Evolutionary conservation across 805 yeast species (phyloP).

Genomic region (Zygosaccharomyces bisporus): DNA sequence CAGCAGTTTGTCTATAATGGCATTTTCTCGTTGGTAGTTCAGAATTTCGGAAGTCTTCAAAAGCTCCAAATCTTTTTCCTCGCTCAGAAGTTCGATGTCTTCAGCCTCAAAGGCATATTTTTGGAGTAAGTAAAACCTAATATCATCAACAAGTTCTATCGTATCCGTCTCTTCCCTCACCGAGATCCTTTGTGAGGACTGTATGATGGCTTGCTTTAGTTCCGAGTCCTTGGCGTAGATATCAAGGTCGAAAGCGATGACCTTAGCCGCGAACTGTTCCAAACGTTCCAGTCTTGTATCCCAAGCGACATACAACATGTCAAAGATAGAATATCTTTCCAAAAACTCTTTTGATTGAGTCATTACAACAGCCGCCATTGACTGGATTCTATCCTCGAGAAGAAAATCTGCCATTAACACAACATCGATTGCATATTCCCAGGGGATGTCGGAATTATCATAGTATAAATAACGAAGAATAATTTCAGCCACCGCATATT

Average conservation of each 20-base stretch:
- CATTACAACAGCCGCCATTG: slow-evolving; percentile 51
- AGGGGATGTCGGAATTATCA: slow-evolving; percentile 53
- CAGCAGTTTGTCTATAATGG: slow-evolving; percentile 41
- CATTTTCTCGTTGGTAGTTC: slow-evolving; percentile 35
- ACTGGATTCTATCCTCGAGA: slow-evolving; percentile 58
- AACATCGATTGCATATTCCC: slow-evolving; percentile 50
- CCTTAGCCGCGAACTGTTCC: slow-evolving; percentile 58
- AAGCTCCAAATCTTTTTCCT: slow-evolving; percentile 19
- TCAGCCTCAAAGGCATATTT: slow-evolving; percentile 32
- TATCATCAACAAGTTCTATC: slow-evolving; percentile 74
- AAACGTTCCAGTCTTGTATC: slow-evolving; percentile 57
- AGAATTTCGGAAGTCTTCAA: slow-evolving; percentile 22
- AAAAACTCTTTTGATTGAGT: slow-evolving; percentile 34
- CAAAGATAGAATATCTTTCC: slow-evolving; percentile 44
- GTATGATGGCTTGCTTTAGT: slow-evolving; percentile 39
- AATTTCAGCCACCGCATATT: slow-evolving; percentile 44
- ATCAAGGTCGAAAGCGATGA: slow-evolving; percentile 50
- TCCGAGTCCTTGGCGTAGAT: slow-evolving; percentile 38
- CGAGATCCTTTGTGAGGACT: slow-evolving; percentile 53
- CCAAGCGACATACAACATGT: slow-evolving; percentile 65
- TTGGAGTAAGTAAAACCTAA: slow-evolving; percentile 53
- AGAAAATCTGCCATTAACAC: slow-evolving; percentile 55
- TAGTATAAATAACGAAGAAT: slow-evolving; percentile 55
- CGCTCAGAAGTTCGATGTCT: slow-evolving; percentile 26
- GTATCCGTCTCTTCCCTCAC: slow-evolving; percentile 72